A percentile compares a stretch with the other conserved stretches of the same genome.
phyloP scores from a whole-genome alignment of 2,329 filamentous ascomycete genomes.

The Colletotrichum sp. region DNA sequence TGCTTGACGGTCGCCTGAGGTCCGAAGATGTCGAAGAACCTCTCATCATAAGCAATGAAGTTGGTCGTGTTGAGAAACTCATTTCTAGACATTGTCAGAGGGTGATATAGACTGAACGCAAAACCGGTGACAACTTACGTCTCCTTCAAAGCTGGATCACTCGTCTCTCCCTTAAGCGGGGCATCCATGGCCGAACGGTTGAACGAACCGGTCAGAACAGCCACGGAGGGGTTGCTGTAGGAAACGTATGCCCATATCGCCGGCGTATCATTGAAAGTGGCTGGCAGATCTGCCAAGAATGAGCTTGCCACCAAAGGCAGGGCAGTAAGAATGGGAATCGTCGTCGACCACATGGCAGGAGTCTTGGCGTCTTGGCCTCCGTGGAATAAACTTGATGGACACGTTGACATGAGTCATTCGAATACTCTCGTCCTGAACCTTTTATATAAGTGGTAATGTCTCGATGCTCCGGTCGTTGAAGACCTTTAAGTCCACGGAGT shows the following conservation, averaged over 20 bases:
- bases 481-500: not conserved
- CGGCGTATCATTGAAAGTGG: not conserved
- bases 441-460: not conserved
- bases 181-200: not conserved
- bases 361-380: not conserved
- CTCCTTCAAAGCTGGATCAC: not conserved
- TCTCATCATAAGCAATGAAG: not conserved
- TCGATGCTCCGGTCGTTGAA: not conserved
- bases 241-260: not conserved
- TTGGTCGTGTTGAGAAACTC: not conserved
- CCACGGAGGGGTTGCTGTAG: not conserved
- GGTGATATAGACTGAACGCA: rapidly evolving
- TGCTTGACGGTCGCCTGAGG: not conserved
- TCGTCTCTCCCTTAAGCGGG: not conserved
- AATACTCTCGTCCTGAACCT: not conserved
- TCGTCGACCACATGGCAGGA: not conserved
- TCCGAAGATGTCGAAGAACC: not conserved
- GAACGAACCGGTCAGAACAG: not conserved
- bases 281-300: not conserved
- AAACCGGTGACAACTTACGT: not conserved
- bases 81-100: not conserved
- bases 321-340: not conserved
- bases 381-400: not conserved
- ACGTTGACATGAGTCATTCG: not conserved
- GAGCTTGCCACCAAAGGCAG: not conserved